Evolutionary conservation across 371 early-diverging fungal genomes (phyloP), one percentile per base, ranked within the genome.

Genomic region (Rozella allomycis): DNA sequence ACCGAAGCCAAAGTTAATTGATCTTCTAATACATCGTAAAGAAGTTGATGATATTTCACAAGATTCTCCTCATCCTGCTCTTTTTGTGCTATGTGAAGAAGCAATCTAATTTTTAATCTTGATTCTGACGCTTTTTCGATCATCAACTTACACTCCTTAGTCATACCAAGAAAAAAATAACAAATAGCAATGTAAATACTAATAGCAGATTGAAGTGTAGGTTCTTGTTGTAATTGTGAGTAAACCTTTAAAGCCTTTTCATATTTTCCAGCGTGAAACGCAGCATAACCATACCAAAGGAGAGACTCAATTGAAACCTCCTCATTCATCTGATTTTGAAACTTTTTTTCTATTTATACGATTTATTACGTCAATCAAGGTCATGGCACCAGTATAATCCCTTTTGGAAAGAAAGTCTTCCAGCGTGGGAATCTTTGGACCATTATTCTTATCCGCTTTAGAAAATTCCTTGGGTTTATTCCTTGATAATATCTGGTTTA

Each of bases 1-100:
- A 64, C 54, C 4, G 65, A 64, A 4, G 65, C 60, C 16, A 64
- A 35, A 34, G 50, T 45, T 10, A 60, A 45, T 46, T 64, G 65
- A 28, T 64, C 65, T 39, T 64, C 65, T 16, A 57, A 49, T 9
- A 59, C 55, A 32, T 64, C 65, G 33, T 64, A 57, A n/a, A 64
- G 39, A 25, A 52, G 50, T 28, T 59, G 58, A 31, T 64, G 65
- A 35, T 60, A 52, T 4, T 52, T 50, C 61, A 64, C 58, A 33
- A 64, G 36, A 17, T 59, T 32, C 35, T 64, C 58, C 39, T 64
- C 65, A 31, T 64, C 65, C 32, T 57, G 55, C 42, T 57, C 52
- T 40, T 64, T 64, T 39, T 64, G 65, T 8, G 60, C 53, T 9
- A 58, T 33, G 34, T 64, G 65, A 34, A 64, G 60, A 13, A 60